phyloP scores from a whole-genome alignment of 2,329 filamentous ascomycete species.

The Ophiostoma novo-ulmi region DNA sequence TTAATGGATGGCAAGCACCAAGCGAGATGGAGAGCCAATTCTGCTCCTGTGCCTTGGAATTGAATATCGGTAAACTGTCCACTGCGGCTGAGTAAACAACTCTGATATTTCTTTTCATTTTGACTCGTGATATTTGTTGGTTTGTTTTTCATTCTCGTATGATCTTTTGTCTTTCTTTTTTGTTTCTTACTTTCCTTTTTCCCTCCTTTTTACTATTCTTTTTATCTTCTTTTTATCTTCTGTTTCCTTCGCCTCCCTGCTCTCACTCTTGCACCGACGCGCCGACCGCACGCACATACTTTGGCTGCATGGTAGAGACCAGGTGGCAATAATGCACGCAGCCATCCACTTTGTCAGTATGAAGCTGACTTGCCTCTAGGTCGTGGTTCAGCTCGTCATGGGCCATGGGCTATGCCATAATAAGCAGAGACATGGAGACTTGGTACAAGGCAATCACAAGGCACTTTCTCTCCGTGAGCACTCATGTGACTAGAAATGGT shows the following conservation, averaged over 20 bases:
- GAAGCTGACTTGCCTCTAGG: background rate
- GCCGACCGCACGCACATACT: background rate
- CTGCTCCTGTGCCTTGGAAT: background rate
- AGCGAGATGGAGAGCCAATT: too few species aligned
- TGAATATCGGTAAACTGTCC: background rate
- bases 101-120: too few species aligned
- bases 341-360: background rate
- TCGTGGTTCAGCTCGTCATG: slow-evolving; percentile 12
- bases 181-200: background rate
- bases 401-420: background rate
- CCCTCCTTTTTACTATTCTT: too few species aligned
- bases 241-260: background rate
- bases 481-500: slow-evolving; percentile 26
- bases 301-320: background rate
- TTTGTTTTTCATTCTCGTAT: background rate
- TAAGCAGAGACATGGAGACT: background rate
- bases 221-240: background rate
- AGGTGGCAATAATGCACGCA: slow-evolving; percentile 1
- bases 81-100: background rate
- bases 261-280: background rate
- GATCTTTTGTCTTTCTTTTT: background rate
- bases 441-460: background rate
- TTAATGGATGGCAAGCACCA: background rate
- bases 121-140: background rate
- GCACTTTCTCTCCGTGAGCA: background rate